Evolutionary conservation across 2,329 filamentous ascomycete genomes (phyloP), one percentile per base, ranked within the genome.

Genomic region (Sphaerulina vaccinii): DNA sequence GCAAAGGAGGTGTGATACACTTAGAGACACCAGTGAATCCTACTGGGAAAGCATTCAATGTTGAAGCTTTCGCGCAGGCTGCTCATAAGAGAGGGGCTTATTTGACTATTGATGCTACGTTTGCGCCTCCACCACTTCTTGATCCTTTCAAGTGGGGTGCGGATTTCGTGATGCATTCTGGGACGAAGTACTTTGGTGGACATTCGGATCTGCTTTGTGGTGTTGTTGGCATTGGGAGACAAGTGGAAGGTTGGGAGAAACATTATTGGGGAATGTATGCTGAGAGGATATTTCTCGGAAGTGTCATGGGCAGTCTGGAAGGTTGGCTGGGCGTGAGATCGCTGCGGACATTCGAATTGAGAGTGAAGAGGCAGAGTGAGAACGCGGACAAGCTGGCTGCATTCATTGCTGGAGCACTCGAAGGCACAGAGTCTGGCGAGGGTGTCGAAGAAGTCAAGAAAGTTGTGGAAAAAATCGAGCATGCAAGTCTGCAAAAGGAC

Each of bases 1-100:
- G 83, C 19, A 73, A 81, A 2, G 92, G 92, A 2, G 93, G 97
- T 68, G 75, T 97, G 2, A 79, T 99, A 45, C 89, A 96, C 68
- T 78, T 97, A 44, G 93, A 99, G 74, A 97, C 92, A 3, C 93
- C 93, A 0, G 77, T 96, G 33, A 99, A 99, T 71, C 93, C 93
- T 0, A 86, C 86, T 1, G 93, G 93, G 44, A 85, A 86, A 62
- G 90, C 90, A 1, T 85, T 82, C 61, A 77, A 89, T 62, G 84
- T 99, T 22, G 75, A 77, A 27, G 71, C 75, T 47, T 96, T 87
- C 68, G 88, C 90, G 0, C 75, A 81, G 2, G 81, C 83, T 60
- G 93, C 93, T 1, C 85, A 86, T 64, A 75, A 75, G 4, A 74
- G 80, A 5, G 90, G 91, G 6, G 90, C 90, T 7, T 82, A 82